Evolutionary conservation across 164 flowering plant species (phyloP).

Genomic region (Protea cynaroides): DNA sequence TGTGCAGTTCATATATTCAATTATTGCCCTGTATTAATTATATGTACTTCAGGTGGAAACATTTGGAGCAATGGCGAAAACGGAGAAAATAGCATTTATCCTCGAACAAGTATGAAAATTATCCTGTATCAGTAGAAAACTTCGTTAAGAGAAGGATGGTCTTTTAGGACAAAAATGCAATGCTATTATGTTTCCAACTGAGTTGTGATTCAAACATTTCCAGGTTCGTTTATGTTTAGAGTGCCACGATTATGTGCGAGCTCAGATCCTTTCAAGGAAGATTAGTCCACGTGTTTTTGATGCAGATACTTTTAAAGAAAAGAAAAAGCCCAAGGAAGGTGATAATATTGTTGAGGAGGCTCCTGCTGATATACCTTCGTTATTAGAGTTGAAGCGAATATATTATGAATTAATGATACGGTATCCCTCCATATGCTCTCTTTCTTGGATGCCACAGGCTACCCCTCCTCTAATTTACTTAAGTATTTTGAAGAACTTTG

Average conservation of each 20-base stretch:
- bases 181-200: conserved; percentile 1
- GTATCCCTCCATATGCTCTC: conserved; percentile 19
- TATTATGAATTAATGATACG: conserved; percentile 89
- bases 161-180: background rate
- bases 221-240: conserved; percentile 95
- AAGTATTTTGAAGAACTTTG: background rate
- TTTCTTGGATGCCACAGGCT: background rate
- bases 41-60: conserved; percentile 76
- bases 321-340: conserved; percentile 94
- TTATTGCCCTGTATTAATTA: conserved; percentile 3
- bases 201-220: conserved; percentile 4
- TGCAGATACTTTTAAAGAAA: conserved; percentile 74
- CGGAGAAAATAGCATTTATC: conserved; percentile 93
- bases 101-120: conserved; percentile 73
- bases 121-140: background rate
- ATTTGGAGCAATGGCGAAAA: conserved; percentile 99
- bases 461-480: background rate
- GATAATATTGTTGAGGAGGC: conserved; percentile 86
- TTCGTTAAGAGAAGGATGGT: background rate
- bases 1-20: background rate
- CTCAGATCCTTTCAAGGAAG: conserved; percentile 91
- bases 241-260: conserved; percentile 91
- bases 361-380: conserved; percentile 80
- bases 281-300: conserved; percentile 90
- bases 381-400: conserved; percentile 76